phyloP scores from a whole-genome alignment of 75 land plant genomes.

The Pinus taeda region DNA sequence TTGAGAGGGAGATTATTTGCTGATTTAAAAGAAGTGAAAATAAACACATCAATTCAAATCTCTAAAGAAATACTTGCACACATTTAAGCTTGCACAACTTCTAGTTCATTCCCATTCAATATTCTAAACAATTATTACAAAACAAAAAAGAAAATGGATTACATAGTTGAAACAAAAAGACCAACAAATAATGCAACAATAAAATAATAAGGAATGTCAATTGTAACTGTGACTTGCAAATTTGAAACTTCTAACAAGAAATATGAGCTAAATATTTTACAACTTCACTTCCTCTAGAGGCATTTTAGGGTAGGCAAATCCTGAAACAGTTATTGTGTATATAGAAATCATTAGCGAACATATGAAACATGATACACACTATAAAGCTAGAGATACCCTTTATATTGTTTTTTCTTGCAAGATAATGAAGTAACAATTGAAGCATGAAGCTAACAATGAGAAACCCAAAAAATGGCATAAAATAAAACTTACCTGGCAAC shows the following conservation, averaged over 20 bases:
- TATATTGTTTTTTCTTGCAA: neutral
- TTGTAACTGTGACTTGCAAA: too few species aligned
- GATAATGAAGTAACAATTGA: neutral
- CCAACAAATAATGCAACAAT: too few species aligned
- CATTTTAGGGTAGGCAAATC: neutral
- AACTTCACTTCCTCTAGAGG: neutral
- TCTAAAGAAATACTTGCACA: too few species aligned
- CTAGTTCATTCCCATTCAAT: too few species aligned
- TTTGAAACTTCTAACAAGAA: neutral
- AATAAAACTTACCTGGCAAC: slow-evolving; percentile 55
- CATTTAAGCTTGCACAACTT: too few species aligned
- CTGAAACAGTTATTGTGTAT: neutral
- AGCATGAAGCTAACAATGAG: neutral
- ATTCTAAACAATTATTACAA: too few species aligned
- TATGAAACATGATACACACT: neutral
- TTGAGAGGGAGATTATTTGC: too few species aligned
- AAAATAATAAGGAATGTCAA: too few species aligned
- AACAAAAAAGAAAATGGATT: too few species aligned
- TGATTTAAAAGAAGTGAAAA: too few species aligned
- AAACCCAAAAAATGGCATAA: neutral
- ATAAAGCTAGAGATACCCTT: neutral
- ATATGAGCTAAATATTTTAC: neutral
- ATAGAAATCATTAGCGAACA: neutral
- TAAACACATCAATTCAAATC: too few species aligned
- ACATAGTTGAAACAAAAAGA: too few species aligned